Base-by-base conservation (phyloP, 768 basidiomycete species). In the Baorangia bicolor region DNA sequence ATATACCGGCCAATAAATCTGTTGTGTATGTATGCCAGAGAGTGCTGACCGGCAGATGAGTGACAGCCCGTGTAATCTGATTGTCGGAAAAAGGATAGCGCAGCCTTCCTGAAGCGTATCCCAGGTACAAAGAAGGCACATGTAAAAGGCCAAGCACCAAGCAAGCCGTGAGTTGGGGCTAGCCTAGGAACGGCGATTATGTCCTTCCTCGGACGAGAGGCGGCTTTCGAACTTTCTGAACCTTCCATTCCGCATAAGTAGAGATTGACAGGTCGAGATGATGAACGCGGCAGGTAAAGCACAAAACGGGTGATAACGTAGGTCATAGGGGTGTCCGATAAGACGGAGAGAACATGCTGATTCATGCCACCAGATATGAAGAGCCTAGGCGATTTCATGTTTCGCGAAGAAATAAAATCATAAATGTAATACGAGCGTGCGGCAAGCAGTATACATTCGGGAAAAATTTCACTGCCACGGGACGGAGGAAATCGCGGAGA, bases 211-310 rank as follows among this genome's bases (percentile, higher is more conserved):
- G 65, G 65, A 16, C 21, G 16, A 48, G 45, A 28, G 8, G 44
- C 21, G 59, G 65, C 28, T 45, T 31, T 47, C n/a, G 39, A 41
- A 21, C 7, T 4, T 49, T 47, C 21, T 4, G 16, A 37, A 48
- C 21, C 51, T 56, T 56, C 50, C 39, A 40, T 51, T 64, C 18
- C 11, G 39, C 42, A 16, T 39, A n/a, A n/a, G n/a, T n/a, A 50
- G 43, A 35, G 37, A 52, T 51, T 63, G 57, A 49, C 41, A 21
- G 20, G 30, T 33, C 2, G 13, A 34, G 34, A 34, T 52, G 18
- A 54, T 37, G 44, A 60, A 48, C 30, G 34, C 33, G 21, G 51
- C 34, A 41, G 28, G 33, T 14, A 39, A 34, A 33, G 37, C 8
- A 44, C 12, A 37, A 41, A 40, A 11, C n/a, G 41, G 16, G 21